Evolutionary conservation across 2,329 filamentous ascomycete genomes (phyloP).

Genomic region (Diaporthe humulicola): DNA sequence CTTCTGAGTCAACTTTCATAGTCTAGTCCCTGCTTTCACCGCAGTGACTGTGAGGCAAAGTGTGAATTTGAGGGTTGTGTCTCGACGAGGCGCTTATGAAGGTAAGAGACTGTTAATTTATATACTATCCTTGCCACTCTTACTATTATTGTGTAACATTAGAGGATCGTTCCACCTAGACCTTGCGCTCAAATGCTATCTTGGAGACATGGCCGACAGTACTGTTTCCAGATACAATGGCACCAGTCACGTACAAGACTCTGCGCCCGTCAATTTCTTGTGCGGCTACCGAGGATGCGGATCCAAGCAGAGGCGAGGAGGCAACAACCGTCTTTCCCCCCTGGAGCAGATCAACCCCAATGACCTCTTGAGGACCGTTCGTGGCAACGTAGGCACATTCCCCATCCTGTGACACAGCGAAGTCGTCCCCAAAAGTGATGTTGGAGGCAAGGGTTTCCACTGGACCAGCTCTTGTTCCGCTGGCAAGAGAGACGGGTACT

Average conservation of each 20-base stretch:
- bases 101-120: neutral
- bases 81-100: too few species aligned
- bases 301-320: neutral
- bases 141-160: neutral
- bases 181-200: neutral
- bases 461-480: neutral
- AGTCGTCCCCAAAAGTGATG: constrained; percentile 13
- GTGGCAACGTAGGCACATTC: constrained; percentile 5
- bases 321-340: neutral
- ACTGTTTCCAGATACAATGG: neutral
- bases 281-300: constrained; percentile 1
- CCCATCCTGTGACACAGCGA: neutral
- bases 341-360: neutral
- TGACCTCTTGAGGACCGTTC: neutral
- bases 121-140: too few species aligned
- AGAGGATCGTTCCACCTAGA: neutral
- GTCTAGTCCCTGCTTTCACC: neutral
- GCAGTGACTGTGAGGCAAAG: neutral
- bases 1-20: neutral
- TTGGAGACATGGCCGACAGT: constrained; percentile 12
- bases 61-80: too few species aligned
- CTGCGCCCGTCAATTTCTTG: neutral
- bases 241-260: constrained; percentile 9
- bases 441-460: neutral
- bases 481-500: neutral